Percentiles rank a stretch among this genome's conserved stretches.
These are phyloP conservation scores for Fusarium pseudoanthophilum DNA, from an alignment of 2,329 filamentous ascomycete genomes.

Conservation along the genomic window DNA sequence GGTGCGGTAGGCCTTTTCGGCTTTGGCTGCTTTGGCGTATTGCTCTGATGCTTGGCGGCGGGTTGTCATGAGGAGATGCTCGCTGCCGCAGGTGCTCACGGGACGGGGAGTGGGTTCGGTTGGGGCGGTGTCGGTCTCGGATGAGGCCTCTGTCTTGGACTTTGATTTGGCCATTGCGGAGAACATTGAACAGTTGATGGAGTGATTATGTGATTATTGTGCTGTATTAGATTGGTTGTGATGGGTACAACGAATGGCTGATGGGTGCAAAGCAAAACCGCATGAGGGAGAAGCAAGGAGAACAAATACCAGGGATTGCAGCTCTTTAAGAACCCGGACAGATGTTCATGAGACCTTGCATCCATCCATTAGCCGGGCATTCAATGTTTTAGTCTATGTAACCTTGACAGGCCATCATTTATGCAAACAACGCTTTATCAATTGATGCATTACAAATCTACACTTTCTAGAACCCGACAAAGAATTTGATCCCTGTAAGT, in stretches of 20 bases:
- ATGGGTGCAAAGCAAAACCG: neutral
- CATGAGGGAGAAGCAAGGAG: neutral
- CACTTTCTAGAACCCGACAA: neutral
- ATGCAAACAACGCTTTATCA: neutral
- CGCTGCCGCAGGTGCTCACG: neutral
- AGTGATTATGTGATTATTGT: neutral
- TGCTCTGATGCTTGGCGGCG: conserved; percentile 10
- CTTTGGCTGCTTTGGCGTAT: conserved; percentile 10
- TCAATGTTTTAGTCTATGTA: neutral
- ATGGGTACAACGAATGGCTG: neutral
- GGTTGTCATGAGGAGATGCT: neutral
- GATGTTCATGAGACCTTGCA: too few species aligned
- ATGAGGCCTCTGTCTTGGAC: neutral
- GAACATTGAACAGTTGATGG: neutral
- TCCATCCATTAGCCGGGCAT: rapidly evolving
- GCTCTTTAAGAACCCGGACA: neutral
- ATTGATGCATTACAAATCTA: neutral
- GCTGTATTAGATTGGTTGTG: neutral
- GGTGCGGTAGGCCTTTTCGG: conserved; percentile 15
- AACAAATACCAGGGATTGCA: neutral
- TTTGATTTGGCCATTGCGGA: neutral
- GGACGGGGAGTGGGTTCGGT: neutral
- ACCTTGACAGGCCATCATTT: neutral
- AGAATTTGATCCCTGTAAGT: neutral
- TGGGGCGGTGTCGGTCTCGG: neutral